phyloP scores from a whole-genome alignment of 768 basidiomycete genomes.

The Arthromyces matolae region DNA sequence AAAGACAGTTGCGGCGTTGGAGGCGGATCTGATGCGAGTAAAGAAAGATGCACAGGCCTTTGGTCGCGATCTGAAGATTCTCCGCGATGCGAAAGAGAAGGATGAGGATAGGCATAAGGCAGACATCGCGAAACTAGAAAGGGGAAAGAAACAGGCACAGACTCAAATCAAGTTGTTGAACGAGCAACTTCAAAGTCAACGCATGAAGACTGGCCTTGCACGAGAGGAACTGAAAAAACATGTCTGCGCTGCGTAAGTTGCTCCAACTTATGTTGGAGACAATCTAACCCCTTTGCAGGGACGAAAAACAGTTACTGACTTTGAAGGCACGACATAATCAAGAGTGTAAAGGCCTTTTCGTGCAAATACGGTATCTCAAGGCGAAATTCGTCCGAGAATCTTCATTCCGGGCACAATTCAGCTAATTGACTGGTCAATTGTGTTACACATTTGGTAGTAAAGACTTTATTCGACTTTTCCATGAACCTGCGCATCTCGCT shows the following conservation, averaged over 20 bases:
- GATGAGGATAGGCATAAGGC: conserved; percentile 52
- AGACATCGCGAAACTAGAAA: conserved; percentile 53
- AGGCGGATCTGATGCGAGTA: conserved; percentile 73
- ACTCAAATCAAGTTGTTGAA: conserved; percentile 62
- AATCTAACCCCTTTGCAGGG: conserved; percentile 32
- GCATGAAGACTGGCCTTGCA: conserved; percentile 43
- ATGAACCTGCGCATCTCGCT: too few relatives aligned
- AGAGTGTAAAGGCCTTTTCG: conserved; percentile 87
- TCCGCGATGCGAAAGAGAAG: conserved; percentile 66
- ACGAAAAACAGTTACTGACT: conserved; percentile 48
- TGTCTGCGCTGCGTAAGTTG: conserved; percentile 56
- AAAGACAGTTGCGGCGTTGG: conserved; percentile 60
- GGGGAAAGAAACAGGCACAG: conserved; percentile 63
- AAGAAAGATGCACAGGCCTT: conserved; percentile 73
- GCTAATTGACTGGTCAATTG: too few relatives aligned
- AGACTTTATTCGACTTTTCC: too few relatives aligned
- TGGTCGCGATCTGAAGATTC: conserved; percentile 68
- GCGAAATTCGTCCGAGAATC: conserved; percentile 87
- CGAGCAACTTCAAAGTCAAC: conserved; percentile 60
- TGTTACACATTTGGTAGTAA: too few relatives aligned
- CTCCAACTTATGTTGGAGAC: not conserved
- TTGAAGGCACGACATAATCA: conserved; percentile 69
- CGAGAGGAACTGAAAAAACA: conserved; percentile 50
- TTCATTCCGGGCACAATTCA: too few relatives aligned
- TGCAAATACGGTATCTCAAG: conserved; percentile 90